Base-by-base conservation (phyloP, 2,329 filamentous ascomycete species). In the Epichloe scottii region DNA sequence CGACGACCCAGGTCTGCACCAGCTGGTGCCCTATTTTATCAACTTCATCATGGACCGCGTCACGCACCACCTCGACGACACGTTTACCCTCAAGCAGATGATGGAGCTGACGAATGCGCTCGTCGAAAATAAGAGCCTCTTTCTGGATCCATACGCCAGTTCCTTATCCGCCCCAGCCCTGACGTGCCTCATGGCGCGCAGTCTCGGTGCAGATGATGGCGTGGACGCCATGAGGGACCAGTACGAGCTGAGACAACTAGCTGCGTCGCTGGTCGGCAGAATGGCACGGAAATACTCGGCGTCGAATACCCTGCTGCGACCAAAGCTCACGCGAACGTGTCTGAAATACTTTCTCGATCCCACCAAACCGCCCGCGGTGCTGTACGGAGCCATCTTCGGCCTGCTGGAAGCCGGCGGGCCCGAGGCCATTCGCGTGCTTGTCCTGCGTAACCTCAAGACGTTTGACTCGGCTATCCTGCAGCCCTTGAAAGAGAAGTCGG, bases 21-120 rank as follows among this genome's bases (percentile, higher is more conserved):
- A 98, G 68, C 80, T 98, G 10, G 83, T 95, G 30, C 93, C 93
- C 0, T 98, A 98, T 69, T 96, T 97, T 61, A 85, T 95, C 53
- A 89, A 94, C 65, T 97, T 95, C 66, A 86, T 97, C 60, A 85
- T 89, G 19, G 91, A 96, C 66, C 93, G 95, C 68, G 89, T 98
- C 48, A 97, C 93, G 1, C 93, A 98, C 66, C 86, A 84, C 58
- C 78, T 95, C 57, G 90, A 95, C 68, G 87, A 95, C 65, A 78
- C 90, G 2, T 96, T 96, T 64, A 81, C 89, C 5, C 75, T 98
- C 21, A 84, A 82, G 19, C 89, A 94, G 66, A 93, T 95, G 81
- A 91, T 98, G 85, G 84, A 89, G 61, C 80, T 97, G 54, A 84
- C 87, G 1, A 80, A 87, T 47, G 88, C 91, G 2, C 74, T 98